phyloP scores from a whole-genome alignment of 176 grass and related monocot species.

The Bromus sterilis region DNA sequence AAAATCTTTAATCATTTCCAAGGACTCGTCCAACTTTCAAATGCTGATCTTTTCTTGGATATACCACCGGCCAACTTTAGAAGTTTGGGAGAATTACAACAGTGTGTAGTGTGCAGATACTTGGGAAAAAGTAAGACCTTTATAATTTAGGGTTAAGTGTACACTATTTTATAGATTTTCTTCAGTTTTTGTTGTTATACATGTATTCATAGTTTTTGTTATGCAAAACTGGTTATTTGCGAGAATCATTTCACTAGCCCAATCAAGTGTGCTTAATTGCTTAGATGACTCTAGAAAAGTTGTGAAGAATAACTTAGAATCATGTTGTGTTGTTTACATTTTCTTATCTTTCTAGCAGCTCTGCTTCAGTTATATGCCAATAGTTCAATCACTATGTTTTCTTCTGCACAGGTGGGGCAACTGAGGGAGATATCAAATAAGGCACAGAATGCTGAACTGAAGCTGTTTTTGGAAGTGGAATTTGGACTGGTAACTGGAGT shows the following conservation, averaged over 20 bases:
- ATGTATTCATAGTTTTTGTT: background rate
- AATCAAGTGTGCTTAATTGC: slow-evolving; percentile 10
- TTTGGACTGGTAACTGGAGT: slow-evolving; percentile 53
- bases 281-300: background rate
- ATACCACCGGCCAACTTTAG: background rate
- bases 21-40: background rate
- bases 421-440: slow-evolving; percentile 95
- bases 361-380: background rate
- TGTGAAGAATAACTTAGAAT: background rate
- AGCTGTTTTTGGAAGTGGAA: slow-evolving; percentile 85
- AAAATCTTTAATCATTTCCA: background rate
- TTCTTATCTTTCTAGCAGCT: background rate
- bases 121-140: background rate
- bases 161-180: background rate
- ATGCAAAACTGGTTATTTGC: background rate
- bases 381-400: background rate
- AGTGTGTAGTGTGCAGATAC: background rate
- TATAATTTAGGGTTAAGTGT: slow-evolving; percentile 2
- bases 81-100: too few relatives aligned
- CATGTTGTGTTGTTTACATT: background rate
- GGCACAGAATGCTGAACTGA: slow-evolving; percentile 80
- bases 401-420: slow-evolving; percentile 62
- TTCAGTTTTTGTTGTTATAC: background rate
- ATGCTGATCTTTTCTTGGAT: background rate
- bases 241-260: background rate